phyloP scores from a whole-genome alignment of 371 early-diverging fungal species.

The Actinomortierella ambigua region DNA sequence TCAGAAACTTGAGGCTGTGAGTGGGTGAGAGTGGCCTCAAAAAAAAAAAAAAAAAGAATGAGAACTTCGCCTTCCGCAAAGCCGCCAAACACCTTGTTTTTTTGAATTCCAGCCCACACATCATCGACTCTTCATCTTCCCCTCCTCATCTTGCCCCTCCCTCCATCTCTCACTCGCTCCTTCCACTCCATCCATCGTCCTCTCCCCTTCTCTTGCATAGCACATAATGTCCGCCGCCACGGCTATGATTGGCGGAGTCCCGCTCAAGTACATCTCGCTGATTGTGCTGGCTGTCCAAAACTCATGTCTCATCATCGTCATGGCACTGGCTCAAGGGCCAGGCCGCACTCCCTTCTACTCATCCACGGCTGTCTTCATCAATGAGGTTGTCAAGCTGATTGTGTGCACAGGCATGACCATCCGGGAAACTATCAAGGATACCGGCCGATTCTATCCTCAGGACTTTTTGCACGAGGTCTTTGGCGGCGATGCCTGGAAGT shows the following conservation, averaged over 20 bases:
- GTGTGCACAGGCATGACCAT: constrained; percentile 67
- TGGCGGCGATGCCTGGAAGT: constrained; percentile 71
- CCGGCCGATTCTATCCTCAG: constrained; percentile 48
- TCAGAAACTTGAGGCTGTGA: too few relatives aligned
- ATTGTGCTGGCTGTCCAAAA: constrained; percentile 88
- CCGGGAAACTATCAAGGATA: constrained; percentile 46
- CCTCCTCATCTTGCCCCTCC: not conserved
- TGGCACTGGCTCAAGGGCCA: constrained; percentile 78
- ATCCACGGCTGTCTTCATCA: constrained; percentile 89
- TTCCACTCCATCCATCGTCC: not conserved
- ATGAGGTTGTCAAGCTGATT: constrained; percentile 81
- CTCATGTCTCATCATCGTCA: constrained; percentile 80
- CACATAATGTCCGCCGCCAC: constrained; percentile 34
- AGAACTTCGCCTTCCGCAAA: too few relatives aligned
- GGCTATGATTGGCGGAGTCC: constrained; percentile 59
- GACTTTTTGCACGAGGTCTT: constrained; percentile 58
- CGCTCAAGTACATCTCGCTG: constrained; percentile 86
- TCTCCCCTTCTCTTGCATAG: not conserved
- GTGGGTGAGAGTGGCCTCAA: too few relatives aligned
- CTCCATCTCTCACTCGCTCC: not conserved
- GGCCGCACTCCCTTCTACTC: constrained; percentile 68
- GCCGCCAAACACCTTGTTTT: too few relatives aligned
- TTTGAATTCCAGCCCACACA: too few relatives aligned
- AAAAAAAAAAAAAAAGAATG: too few relatives aligned
- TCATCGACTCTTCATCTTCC: not conserved